phyloP scores from a whole-genome alignment of 345 rosid genomes.

The Limnanthes douglasii region DNA sequence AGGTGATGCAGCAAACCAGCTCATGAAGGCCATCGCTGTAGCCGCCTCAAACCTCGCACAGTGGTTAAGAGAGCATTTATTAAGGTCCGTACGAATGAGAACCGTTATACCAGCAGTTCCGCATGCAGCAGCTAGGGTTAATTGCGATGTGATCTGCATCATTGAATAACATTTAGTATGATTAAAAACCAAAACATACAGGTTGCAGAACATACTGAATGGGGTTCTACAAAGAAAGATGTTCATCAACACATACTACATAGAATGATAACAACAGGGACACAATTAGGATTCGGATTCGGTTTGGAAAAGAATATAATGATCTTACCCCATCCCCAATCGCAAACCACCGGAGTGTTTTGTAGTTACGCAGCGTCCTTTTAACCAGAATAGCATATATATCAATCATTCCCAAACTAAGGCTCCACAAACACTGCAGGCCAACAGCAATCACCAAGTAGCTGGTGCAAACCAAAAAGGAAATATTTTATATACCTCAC shows the following conservation, averaged over 20 bases:
- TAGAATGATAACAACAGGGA: too few relatives aligned
- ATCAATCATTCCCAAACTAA: conserved; percentile 44
- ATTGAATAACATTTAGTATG: neutral
- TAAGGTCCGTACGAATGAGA: conserved; percentile 38
- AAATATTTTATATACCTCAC: too few relatives aligned
- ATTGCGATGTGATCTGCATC: conserved; percentile 52
- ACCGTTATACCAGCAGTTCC: conserved; percentile 75
- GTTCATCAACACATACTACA: too few relatives aligned
- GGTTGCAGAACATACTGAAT: too few relatives aligned
- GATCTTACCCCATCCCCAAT: conserved; percentile 72
- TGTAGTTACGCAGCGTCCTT: conserved; percentile 42
- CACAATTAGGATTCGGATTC: too few relatives aligned
- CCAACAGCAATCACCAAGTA: conserved; percentile 56
- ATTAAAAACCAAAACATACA: too few relatives aligned
- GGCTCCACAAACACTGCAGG: conserved; percentile 69
- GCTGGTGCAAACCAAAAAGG: too few relatives aligned
- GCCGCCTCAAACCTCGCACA: conserved; percentile 54
- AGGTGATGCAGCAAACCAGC: conserved; percentile 54
- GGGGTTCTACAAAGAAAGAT: too few relatives aligned
- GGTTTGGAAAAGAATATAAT: neutral
- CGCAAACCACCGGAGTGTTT: conserved; percentile 31
- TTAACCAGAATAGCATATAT: conserved; percentile 50
- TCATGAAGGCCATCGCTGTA: conserved; percentile 60
- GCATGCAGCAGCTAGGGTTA: conserved; percentile 63
- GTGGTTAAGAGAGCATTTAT: conserved; percentile 31